phyloP scores from a whole-genome alignment of 768 basidiomycete species.

The Russula foetens region DNA sequence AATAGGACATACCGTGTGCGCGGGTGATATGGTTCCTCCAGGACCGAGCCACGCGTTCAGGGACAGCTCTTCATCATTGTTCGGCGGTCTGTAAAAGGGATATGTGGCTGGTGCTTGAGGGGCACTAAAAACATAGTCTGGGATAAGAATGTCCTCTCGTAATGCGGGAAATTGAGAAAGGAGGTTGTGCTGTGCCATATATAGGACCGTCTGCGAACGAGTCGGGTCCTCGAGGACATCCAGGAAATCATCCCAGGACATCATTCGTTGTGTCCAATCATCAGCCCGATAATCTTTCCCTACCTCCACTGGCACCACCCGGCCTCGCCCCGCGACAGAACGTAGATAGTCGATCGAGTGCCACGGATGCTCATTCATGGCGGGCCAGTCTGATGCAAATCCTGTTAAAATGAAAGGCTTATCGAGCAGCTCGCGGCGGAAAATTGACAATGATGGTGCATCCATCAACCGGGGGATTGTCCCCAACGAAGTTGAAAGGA shows the following conservation, averaged over 20 bases:
- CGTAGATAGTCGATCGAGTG: constrained; percentile 58
- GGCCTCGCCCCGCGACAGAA: constrained; percentile 63
- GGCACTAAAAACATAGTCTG: constrained; percentile 80
- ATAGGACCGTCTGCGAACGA: constrained; percentile 36
- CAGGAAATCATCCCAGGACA: constrained; percentile 74
- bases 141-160: constrained; percentile 65
- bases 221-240: constrained; percentile 28
- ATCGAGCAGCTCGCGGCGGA: constrained; percentile 31
- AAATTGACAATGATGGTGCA: constrained; percentile 52
- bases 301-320: constrained; percentile 86
- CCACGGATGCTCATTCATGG: constrained; percentile 66
- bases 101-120: constrained; percentile 36
- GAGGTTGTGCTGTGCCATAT: constrained; percentile 89
- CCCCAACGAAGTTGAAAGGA: constrained; percentile 8
- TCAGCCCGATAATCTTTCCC: constrained; percentile 74
- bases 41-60: constrained; percentile 84
- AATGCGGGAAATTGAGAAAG: constrained; percentile 78
- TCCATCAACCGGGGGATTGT: constrained; percentile 34
- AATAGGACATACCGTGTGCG: constrained; percentile 65
- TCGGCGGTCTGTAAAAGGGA: constrained; percentile 54
- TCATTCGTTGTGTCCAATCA: constrained; percentile 75
- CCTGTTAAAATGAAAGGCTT: constrained; percentile 68
- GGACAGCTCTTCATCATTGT: constrained; percentile 54
- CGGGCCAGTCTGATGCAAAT: constrained; percentile 70
- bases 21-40: constrained; percentile 70